These are phyloP conservation scores for Oryza officinalis DNA, from an alignment of 176 grass and related monocot genomes.

Conservation along the genomic window DNA sequence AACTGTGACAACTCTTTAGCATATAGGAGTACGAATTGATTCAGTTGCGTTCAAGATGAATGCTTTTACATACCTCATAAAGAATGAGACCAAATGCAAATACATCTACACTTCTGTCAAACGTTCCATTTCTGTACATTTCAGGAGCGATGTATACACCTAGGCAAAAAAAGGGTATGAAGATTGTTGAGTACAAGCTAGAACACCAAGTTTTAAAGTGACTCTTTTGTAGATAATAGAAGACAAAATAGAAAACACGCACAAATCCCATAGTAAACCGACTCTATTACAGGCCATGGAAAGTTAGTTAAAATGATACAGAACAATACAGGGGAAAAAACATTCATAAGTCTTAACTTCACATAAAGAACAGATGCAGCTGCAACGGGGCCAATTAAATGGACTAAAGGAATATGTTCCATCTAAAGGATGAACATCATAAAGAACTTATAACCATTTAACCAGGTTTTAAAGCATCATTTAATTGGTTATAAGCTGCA, in stretches of 20 bases:
- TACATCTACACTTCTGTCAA: slow-evolving; percentile 81
- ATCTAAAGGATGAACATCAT: not conserved
- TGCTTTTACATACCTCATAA: slow-evolving; percentile 66
- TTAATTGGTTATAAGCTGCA: not conserved
- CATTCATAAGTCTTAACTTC: not conserved
- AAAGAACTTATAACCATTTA: slow-evolving; percentile 16
- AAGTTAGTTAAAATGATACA: slow-evolving; percentile 8
- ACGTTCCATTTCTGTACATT: slow-evolving; percentile 78
- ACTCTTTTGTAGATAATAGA: not conserved
- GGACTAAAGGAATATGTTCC: not conserved
- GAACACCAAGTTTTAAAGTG: not conserved
- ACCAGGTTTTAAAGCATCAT: not conserved
- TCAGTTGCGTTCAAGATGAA: slow-evolving; percentile 5
- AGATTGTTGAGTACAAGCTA: slow-evolving; percentile 8
- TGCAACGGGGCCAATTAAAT: not conserved
- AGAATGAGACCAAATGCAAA: slow-evolving; percentile 95
- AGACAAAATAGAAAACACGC: not conserved
- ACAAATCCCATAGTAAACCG: not conserved
- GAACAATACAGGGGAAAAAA: not conserved
- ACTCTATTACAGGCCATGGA: not conserved
- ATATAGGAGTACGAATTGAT: not conserved
- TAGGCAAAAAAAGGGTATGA: slow-evolving; percentile 33
- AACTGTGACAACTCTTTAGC: not conserved
- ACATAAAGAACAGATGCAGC: not conserved
- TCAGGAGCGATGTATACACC: slow-evolving; percentile 81